Evolutionary conservation across 2,329 filamentous ascomycete genomes (phyloP), one percentile per base, ranked within the genome.

Genomic region (Phyllosticta citrichinensis): DNA sequence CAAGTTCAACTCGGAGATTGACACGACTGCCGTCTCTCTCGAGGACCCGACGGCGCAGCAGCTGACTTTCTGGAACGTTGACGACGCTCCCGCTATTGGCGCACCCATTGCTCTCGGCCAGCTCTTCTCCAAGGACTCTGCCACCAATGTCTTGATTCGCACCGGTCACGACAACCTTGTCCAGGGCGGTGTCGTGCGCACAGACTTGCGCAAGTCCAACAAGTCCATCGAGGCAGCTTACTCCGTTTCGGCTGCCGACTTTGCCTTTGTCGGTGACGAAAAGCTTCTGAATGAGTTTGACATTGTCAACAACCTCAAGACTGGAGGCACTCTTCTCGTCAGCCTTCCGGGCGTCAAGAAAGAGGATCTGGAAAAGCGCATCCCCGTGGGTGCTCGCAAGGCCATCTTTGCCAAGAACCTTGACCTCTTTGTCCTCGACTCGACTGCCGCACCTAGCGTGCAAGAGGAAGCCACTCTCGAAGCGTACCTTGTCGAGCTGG

Each of bases 21-120:
- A 69, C 12, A 70, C 65, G 72, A 87, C 67, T 69, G 80, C 73
- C 75, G 72, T 73, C 54, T 79, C 84, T 65, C 73, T 83, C 20
- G 69, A 82, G n/a, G 81, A 84, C 64, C 71, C 77, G n/a, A 72
- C 75, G 20, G 84, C 86, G 20, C 83, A 89, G 73, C 89, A 97
- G 75, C 97, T 94, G 77, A 87, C 87, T 12, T 97, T 99, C 82
- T 97, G 92, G 91, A 89, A 97, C 67, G 73, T 89, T 51, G 93
- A 96, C 70, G 83, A 86, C 72, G 91, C 91, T 27, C 75, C 79
- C 1, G 82, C 87, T 57, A 80, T 81, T 57, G 79, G 79, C 62
- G 86, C 90, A 1, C 87, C 91, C 11, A 76, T 82, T 22, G 82
- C 77, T 54, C 71, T 87, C 56, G 83, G 81, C 51, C 80, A 84